Conservation (phyloP, 352 stramenopile species). For the Phytopythium aichiense region DNA sequence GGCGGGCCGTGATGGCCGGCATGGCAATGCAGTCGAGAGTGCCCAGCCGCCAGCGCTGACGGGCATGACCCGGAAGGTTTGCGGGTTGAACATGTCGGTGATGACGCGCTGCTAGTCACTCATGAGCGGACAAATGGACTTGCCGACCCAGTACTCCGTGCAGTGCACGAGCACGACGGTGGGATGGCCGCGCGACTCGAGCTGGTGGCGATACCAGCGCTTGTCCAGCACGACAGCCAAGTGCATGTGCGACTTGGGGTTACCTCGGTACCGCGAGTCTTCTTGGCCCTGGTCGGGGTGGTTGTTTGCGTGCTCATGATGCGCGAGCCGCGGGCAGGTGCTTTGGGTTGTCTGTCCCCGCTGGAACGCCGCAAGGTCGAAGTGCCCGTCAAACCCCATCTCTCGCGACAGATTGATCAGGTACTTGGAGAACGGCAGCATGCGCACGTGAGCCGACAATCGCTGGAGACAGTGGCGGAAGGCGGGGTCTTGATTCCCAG, state of each 20-base stretch:
- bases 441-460: constrained; percentile 76
- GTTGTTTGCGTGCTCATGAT: constrained; percentile 81
- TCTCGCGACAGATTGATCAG: constrained; percentile 73
- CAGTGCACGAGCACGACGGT: constrained; percentile 70
- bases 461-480: constrained; percentile 67
- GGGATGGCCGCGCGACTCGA: constrained; percentile 74
- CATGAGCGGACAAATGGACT: constrained; percentile 82
- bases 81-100: constrained; percentile 87
- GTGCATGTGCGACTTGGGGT: constrained; percentile 86
- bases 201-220: constrained; percentile 66
- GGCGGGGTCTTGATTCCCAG: constrained; percentile 27
- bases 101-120: constrained; percentile 75
- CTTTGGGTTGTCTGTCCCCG: constrained; percentile 73
- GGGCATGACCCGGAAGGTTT: no score
- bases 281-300: constrained; percentile 84
- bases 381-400: constrained; percentile 70
- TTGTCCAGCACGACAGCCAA: constrained; percentile 82
- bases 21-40: no score
- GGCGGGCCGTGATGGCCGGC: no score
- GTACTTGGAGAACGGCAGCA: constrained; percentile 81
- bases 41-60: no score
- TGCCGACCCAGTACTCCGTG: constrained; percentile 85
- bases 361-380: constrained; percentile 64
- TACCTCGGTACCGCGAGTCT: constrained; percentile 76
- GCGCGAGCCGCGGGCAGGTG: constrained; percentile 72